Conservation (phyloP, 2,329 filamentous ascomycete species). For the Pyricularia grisea region DNA sequence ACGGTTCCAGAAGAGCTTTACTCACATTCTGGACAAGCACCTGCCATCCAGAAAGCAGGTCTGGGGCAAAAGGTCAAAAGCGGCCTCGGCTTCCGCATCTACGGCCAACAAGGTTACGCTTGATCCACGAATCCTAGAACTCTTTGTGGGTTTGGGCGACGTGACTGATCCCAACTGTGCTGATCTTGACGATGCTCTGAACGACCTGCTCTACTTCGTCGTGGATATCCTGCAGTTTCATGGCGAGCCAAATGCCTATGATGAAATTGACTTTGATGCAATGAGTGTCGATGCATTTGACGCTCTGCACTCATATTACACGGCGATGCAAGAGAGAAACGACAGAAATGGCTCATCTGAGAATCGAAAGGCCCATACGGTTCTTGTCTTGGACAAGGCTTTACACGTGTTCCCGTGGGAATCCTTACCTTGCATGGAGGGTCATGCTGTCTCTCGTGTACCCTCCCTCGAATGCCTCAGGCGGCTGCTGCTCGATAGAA, state of each 20-base stretch:
- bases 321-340: slow-evolving; percentile 24
- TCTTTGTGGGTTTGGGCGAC: slow-evolving; percentile 81
- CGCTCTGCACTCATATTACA: slow-evolving; percentile 71
- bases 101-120: slow-evolving; percentile 31
- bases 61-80: slow-evolving; percentile 42
- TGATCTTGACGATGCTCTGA: slow-evolving; percentile 82
- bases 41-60: slow-evolving; percentile 70
- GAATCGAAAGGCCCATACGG: slow-evolving; percentile 53
- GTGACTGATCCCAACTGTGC: slow-evolving; percentile 49
- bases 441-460: slow-evolving; percentile 72
- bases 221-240: slow-evolving; percentile 96
- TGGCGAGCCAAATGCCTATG: slow-evolving; percentile 91
- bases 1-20: slow-evolving; percentile 69
- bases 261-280: slow-evolving; percentile 90
- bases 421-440: slow-evolving; percentile 76
- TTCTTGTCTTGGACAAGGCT: slow-evolving; percentile 84
- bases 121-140: slow-evolving; percentile 61
- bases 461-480: slow-evolving; percentile 78
- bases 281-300: slow-evolving; percentile 87
- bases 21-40: slow-evolving; percentile 71
- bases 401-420: slow-evolving; percentile 95
- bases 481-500: slow-evolving; percentile 57
- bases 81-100: slow-evolving; percentile 19
- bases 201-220: slow-evolving; percentile 89
- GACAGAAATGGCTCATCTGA: slow-evolving; percentile 15